A percentile compares a stretch with the other conserved stretches of the same genome.
Evolutionary conservation across 2,329 filamentous ascomycete species (phyloP).

Genomic region (Monilinia polystroma): DNA sequence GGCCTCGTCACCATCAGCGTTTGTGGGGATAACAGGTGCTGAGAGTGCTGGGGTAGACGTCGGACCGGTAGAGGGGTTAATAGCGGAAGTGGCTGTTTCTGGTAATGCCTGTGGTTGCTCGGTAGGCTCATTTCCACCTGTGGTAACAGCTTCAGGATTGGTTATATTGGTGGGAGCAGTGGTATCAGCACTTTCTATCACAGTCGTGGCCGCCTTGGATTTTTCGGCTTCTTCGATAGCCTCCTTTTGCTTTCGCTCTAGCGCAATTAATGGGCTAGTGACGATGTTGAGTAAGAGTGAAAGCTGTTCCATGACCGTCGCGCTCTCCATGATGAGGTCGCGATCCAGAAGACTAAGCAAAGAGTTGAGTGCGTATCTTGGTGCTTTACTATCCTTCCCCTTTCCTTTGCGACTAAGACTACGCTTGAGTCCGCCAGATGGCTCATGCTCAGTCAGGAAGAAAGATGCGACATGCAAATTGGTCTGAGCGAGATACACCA

Average conservation of each 20-base stretch:
- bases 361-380: constrained; percentile 89
- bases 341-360: constrained; percentile 84
- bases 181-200: constrained; percentile 32
- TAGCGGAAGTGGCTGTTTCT: not conserved
- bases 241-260: constrained; percentile 82
- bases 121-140: not conserved
- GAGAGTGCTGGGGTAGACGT: not conserved
- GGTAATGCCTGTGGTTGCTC: constrained; percentile 9
- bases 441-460: constrained; percentile 93
- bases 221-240: constrained; percentile 53
- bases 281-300: constrained; percentile 85
- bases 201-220: constrained; percentile 38
- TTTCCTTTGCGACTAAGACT: constrained; percentile 82
- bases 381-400: constrained; percentile 76
- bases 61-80: not conserved
- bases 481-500: constrained; percentile 79
- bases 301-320: constrained; percentile 92
- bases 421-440: constrained; percentile 72
- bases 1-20: constrained; percentile 9
- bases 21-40: constrained; percentile 12
- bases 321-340: constrained; percentile 95
- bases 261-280: constrained; percentile 77
- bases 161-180: not conserved
- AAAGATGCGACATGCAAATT: constrained; percentile 86
- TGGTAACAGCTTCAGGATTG: constrained; percentile 27